Evolutionary conservation across 805 yeast species (phyloP).

Genomic region (Candida methanosorbosa): DNA sequence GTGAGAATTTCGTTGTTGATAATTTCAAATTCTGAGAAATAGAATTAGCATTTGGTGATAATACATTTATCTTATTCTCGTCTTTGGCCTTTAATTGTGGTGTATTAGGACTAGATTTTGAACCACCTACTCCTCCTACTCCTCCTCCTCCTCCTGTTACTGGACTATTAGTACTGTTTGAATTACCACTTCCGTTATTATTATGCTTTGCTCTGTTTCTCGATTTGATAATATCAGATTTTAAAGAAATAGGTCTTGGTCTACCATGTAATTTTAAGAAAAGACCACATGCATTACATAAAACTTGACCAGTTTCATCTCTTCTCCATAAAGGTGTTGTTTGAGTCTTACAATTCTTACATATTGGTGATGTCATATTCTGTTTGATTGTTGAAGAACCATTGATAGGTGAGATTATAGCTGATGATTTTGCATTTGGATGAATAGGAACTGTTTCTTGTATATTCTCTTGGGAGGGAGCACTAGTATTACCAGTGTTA

Average conservation of each 20-base stretch:
- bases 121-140: background rate
- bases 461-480: too few relatives aligned
- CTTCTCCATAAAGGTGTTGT: slow-evolving; percentile 95
- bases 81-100: slow-evolving; percentile 50
- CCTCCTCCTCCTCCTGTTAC: slow-evolving; percentile 69
- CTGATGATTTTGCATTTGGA: slow-evolving; percentile 57
- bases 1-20: slow-evolving; percentile 19
- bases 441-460: slow-evolving; percentile 21
- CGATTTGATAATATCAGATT: slow-evolving; percentile 87
- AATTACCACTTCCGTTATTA: background rate
- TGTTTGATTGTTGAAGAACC: slow-evolving; percentile 61
- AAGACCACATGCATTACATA: slow-evolving; percentile 92
- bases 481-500: background rate
- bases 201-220: slow-evolving; percentile 71
- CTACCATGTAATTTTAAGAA: slow-evolving; percentile 86
- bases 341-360: slow-evolving; percentile 86
- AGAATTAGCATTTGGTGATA: slow-evolving; percentile 6
- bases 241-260: slow-evolving; percentile 83
- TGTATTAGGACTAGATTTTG: slow-evolving; percentile 30
- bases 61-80: slow-evolving; percentile 2
- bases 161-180: slow-evolving; percentile 36
- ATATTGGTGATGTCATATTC: slow-evolving; percentile 57
- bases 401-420: slow-evolving; percentile 42
- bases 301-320: slow-evolving; percentile 82
- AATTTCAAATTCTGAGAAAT: background rate